A percentile compares a stretch with the other conserved stretches of the same genome.
Evolutionary conservation across 148 eudicot genomes (phyloP).

Genomic region (Fagopyrum homotropicum): DNA sequence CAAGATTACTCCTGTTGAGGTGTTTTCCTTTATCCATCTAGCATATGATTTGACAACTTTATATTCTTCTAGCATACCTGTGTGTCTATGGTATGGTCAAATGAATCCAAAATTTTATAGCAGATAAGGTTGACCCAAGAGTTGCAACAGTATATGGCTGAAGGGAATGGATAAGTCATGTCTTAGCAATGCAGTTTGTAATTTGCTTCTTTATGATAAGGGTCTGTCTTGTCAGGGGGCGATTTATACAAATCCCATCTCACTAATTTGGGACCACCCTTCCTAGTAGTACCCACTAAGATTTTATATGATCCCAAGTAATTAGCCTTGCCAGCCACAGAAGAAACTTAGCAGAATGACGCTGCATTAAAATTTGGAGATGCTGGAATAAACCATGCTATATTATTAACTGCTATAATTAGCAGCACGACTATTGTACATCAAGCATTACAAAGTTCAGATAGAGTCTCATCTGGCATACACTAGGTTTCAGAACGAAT

Average conservation of each 20-base stretch:
- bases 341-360: not conserved
- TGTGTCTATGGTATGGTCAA: not conserved
- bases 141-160: not conserved
- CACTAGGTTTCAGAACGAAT: not conserved
- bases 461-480: not conserved
- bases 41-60: not conserved
- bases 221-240: no score
- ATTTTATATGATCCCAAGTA: not conserved
- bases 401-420: no score
- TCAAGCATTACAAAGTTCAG: not conserved
- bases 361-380: not conserved
- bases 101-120: not conserved
- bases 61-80: not conserved
- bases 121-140: not conserved
- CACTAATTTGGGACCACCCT: not conserved
- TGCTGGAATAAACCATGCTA: not conserved
- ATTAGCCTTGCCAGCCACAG: not conserved
- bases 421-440: not conserved
- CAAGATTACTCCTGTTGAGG: slow-evolving; percentile 77
- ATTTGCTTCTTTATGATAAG: no score
- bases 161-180: not conserved
- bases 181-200: no score
- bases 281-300: not conserved
- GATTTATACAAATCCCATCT: no score
- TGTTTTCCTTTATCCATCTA: slow-evolving; percentile 19